phyloP scores from a whole-genome alignment of 2,329 filamentous ascomycete genomes.

The Blastomyces emzantsi region DNA sequence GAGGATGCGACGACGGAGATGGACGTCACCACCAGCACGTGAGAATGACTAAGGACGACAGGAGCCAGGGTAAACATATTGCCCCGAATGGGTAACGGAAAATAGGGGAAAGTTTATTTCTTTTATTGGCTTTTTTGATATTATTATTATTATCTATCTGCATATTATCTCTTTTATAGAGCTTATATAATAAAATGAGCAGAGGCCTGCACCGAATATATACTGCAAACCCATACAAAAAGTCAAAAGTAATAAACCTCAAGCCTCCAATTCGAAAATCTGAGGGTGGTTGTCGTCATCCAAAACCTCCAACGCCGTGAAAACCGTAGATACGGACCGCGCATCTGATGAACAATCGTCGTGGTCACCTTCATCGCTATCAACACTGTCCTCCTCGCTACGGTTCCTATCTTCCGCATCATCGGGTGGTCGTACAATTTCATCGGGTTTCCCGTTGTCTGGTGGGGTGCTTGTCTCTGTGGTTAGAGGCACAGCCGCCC shows the following conservation, averaged over 20 bases:
- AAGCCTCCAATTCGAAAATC: slow-evolving; percentile 9
- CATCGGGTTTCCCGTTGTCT: not conserved
- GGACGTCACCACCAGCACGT: not conserved
- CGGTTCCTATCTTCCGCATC: not conserved
- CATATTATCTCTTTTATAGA: not conserved
- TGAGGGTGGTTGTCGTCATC: not conserved
- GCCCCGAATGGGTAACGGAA: not conserved
- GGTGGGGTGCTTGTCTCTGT: not conserved
- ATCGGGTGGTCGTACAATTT: not conserved
- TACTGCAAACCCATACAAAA: not conserved
- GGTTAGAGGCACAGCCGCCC: not conserved
- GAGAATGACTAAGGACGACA: not conserved
- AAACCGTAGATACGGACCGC: slow-evolving; percentile 21
- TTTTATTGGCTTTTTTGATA: not conserved
- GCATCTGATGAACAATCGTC: slow-evolving; percentile 16
- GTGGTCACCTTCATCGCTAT: not conserved
- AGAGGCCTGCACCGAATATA: not conserved
- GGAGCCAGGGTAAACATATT: not conserved
- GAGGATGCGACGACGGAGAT: not conserved
- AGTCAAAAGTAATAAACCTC: not conserved
- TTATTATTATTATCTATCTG: not conserved
- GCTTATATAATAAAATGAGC: not conserved
- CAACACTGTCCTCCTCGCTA: not conserved
- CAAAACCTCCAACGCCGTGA: slow-evolving; percentile 20
- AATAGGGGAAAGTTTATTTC: not conserved